A percentile compares a stretch with the other conserved stretches of the same genome.
These are phyloP conservation scores for Apophysomyces elegans DNA, from an alignment of 371 early-diverging fungal species.

Conservation along the genomic window DNA sequence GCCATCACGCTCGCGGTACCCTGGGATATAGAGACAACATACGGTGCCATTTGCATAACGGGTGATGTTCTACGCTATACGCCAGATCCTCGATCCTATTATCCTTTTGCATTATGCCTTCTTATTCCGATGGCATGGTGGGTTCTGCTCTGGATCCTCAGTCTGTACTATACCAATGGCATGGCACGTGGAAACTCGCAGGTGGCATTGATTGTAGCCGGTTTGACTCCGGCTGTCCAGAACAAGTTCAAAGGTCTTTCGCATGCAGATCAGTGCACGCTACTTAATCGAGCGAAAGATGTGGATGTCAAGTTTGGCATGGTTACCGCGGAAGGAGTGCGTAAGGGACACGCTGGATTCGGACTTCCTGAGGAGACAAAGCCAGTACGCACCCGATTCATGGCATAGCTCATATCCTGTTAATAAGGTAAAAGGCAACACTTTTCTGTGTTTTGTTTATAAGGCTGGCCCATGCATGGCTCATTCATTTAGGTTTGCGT, in stretches of 20 bases:
- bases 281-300: slow-evolving; percentile 8
- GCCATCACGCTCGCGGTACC: no score
- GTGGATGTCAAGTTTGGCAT: slow-evolving; percentile 17
- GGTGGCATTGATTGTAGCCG: slow-evolving; percentile 18
- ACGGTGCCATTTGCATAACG: background rate
- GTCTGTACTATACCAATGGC: slow-evolving; percentile 18
- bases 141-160: slow-evolving; percentile 17
- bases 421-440: no score
- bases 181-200: slow-evolving; percentile 22
- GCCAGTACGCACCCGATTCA: background rate
- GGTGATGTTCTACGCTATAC: background rate
- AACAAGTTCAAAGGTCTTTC: slow-evolving; percentile 18
- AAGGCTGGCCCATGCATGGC: no score
- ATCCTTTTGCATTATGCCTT: background rate
- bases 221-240: slow-evolving; percentile 15
- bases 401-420: background rate
- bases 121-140: slow-evolving; percentile 17
- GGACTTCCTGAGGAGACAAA: slow-evolving; percentile 18
- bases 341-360: slow-evolving; percentile 21
- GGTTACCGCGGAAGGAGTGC: background rate
- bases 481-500: no score
- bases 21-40: no score
- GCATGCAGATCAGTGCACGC: slow-evolving; percentile 6
- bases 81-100: background rate
- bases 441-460: no score